A percentile compares a stretch with the other conserved stretches of the same genome.
phyloP scores from a whole-genome alignment of 2,329 filamentous ascomycete genomes.

The Myriosclerotinia duriaeana region DNA sequence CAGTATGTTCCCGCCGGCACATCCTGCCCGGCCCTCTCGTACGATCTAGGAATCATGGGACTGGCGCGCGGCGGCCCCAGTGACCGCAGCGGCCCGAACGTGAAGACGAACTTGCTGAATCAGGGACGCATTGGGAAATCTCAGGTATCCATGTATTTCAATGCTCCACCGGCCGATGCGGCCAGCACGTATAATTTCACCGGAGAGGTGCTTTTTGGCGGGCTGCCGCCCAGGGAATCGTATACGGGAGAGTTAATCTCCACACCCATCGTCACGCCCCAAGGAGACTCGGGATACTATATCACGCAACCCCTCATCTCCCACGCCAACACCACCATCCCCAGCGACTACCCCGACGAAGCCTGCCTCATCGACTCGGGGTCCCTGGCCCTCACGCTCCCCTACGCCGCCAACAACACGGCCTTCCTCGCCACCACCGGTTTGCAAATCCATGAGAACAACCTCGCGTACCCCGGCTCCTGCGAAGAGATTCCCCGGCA shows the following conservation, averaged over 20 bases:
- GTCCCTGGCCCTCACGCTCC: background rate
- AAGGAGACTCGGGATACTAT: background rate
- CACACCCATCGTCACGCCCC: background rate
- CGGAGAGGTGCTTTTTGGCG: background rate
- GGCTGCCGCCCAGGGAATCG: background rate
- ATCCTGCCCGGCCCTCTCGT: background rate
- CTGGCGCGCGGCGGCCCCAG: background rate
- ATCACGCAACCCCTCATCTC: background rate
- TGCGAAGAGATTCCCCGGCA: conserved; percentile 6
- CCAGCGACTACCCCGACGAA: background rate
- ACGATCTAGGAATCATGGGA: conserved; percentile 5
- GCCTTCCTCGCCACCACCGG: background rate
- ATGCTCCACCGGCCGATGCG: background rate
- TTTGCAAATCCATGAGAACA: background rate
- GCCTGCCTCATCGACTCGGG: conserved; percentile 8
- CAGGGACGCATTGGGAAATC: background rate
- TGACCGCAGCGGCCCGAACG: background rate
- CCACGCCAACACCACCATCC: background rate
- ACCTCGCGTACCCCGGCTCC: background rate
- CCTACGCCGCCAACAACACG: background rate
- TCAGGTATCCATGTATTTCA: conserved; percentile 6
- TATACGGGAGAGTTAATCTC: background rate
- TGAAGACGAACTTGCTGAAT: background rate
- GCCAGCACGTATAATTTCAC: background rate
- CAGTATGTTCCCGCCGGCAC: background rate